These are phyloP conservation scores for Raffaelea albimanens DNA, from an alignment of 2,329 filamentous ascomycete species.

Conservation along the genomic window DNA sequence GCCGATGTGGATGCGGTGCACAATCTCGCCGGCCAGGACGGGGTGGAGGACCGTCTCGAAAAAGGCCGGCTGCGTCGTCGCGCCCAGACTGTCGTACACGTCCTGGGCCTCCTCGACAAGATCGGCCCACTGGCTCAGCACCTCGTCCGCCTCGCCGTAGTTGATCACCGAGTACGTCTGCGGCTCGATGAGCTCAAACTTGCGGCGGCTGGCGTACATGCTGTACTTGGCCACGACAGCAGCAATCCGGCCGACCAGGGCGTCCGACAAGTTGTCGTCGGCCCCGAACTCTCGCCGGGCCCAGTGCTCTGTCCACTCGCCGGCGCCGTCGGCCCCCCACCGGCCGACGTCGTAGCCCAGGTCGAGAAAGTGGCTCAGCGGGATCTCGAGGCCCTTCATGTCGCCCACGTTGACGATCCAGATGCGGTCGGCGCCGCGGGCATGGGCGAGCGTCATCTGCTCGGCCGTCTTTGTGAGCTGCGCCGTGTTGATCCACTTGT, in stretches of 20 bases:
- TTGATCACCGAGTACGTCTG: constrained; percentile 51
- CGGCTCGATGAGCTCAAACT: constrained; percentile 53
- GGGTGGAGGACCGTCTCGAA: constrained; percentile 56
- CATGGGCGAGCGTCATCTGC: constrained; percentile 50
- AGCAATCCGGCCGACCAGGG: constrained; percentile 34
- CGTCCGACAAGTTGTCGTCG: constrained; percentile 21
- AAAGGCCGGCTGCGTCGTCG: constrained; percentile 44
- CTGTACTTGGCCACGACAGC: constrained; percentile 46
- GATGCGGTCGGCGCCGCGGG: constrained; percentile 47
- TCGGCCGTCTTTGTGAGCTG: constrained; percentile 52
- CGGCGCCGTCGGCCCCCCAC: constrained; percentile 33
- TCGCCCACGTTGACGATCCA: constrained; percentile 63
- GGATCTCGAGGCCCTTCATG: constrained; percentile 54
- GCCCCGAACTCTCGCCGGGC: constrained; percentile 46
- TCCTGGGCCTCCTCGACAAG: constrained; percentile 44
- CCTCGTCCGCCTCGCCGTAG: constrained; percentile 52
- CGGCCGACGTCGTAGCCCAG: constrained; percentile 51
- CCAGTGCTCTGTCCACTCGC: constrained; percentile 21
- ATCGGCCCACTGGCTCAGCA: constrained; percentile 44
- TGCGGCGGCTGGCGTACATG: constrained; percentile 44
- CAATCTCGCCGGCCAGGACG: constrained; percentile 45
- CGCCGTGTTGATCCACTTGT: constrained; percentile 57
- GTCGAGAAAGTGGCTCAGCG: constrained; percentile 58
- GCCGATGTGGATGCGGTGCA: constrained; percentile 43
- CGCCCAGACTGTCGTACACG: constrained; percentile 44